Conservation (phyloP, 306 rosid genomes). For the Malus asiatica region DNA sequence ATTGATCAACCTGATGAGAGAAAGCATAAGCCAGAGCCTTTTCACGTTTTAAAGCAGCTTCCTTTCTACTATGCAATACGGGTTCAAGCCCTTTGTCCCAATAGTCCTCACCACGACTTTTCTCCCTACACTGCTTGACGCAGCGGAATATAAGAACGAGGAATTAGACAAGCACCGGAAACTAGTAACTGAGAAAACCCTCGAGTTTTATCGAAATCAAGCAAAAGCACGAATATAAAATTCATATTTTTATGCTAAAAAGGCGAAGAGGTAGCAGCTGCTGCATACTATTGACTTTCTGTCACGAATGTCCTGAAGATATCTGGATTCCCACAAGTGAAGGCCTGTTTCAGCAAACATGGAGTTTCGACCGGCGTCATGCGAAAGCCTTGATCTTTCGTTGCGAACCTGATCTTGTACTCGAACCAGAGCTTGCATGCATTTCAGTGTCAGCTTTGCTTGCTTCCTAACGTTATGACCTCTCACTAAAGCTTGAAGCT, state of each 20-base stretch:
- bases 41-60: slow-evolving; percentile 29
- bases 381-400: slow-evolving; percentile 31
- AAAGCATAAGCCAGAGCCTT: slow-evolving; percentile 34
- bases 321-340: slow-evolving; percentile 14
- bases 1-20: slow-evolving; percentile 22
- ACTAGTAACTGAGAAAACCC: background rate
- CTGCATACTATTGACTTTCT: slow-evolving; percentile 14
- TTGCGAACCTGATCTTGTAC: slow-evolving; percentile 25
- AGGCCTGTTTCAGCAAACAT: slow-evolving; percentile 11
- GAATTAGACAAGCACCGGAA: background rate
- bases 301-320: slow-evolving; percentile 17
- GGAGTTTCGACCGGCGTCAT: slow-evolving; percentile 21
- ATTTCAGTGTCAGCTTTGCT: slow-evolving; percentile 20
- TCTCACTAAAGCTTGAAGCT: slow-evolving; percentile 33
- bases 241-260: background rate
- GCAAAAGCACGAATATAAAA: background rate
- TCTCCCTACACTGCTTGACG: slow-evolving; percentile 19
- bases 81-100: slow-evolving; percentile 19
- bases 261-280: background rate
- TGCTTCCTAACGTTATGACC: slow-evolving; percentile 27
- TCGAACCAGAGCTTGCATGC: slow-evolving; percentile 30
- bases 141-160: background rate
- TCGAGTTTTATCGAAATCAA: background rate
- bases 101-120: background rate
- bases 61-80: slow-evolving; percentile 11